These are phyloP conservation scores for Curvularia sp. DNA, from an alignment of 2,329 filamentous ascomycete genomes.

Conservation along the genomic window DNA sequence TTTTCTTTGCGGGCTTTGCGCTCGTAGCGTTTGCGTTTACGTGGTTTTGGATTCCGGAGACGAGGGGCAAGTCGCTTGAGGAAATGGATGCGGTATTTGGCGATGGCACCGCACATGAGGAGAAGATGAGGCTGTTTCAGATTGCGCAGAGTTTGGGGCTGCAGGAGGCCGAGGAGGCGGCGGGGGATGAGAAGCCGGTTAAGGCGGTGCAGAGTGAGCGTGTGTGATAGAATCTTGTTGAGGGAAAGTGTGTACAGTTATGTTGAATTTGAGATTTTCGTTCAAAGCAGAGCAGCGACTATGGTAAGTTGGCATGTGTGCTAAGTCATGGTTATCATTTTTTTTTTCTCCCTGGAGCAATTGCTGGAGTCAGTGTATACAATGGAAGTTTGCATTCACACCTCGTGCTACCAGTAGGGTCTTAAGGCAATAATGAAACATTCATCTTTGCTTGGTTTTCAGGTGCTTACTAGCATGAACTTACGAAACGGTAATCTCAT, in stretches of 20 bases:
- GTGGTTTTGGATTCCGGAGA: conserved; percentile 69
- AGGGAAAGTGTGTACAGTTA: neutral
- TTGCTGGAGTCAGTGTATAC: no score
- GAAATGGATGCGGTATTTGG: conserved; percentile 86
- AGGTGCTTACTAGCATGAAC: no score
- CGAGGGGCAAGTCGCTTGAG: conserved; percentile 79
- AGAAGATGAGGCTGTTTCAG: conserved; percentile 29
- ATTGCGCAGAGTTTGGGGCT: conserved; percentile 33
- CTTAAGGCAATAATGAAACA: no score
- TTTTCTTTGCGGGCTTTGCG: conserved; percentile 61
- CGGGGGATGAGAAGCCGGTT: conserved; percentile 21
- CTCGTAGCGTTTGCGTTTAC: conserved; percentile 54
- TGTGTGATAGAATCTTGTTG: neutral
- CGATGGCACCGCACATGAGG: conserved; percentile 71
- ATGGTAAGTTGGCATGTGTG: no score
- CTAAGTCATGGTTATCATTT: no score
- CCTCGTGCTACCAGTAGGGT: no score
- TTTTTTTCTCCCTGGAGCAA: no score
- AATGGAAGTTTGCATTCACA: no score
- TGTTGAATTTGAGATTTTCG: neutral
- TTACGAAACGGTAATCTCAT: neutral
- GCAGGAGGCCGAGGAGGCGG: conserved; percentile 22
- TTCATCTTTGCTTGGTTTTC: no score
- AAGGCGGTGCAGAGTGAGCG: conserved; percentile 6
- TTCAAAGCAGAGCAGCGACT: neutral